A percentile compares a stretch with the other conserved stretches of the same genome.
Conservation (phyloP, 1,284 basidiomycete genomes). For the Ceratobasidium sp. region DNA sequence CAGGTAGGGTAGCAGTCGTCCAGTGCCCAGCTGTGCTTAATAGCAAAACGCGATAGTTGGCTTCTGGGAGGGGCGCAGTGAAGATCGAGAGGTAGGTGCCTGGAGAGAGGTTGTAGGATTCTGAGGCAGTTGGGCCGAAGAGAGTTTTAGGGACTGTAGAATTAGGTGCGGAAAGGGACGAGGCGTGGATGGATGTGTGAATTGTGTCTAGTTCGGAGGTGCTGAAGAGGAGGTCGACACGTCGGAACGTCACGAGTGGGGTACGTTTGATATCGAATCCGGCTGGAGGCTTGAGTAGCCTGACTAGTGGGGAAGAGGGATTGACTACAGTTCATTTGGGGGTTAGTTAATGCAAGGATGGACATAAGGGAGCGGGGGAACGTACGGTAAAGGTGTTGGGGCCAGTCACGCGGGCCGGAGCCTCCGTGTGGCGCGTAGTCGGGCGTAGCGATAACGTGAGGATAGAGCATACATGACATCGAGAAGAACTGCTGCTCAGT, state of each 20-base stretch:
- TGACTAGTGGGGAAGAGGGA: slow-evolving; percentile 62
- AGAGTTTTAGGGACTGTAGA: slow-evolving; percentile 50
- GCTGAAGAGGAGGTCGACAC: slow-evolving; percentile 68
- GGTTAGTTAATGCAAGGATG: neutral
- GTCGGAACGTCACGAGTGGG: slow-evolving; percentile 70
- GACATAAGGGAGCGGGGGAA: neutral
- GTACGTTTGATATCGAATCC: slow-evolving; percentile 66
- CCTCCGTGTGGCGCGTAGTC: slow-evolving; percentile 64
- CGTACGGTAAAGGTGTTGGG: slow-evolving; percentile 65
- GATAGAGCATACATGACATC: slow-evolving; percentile 69
- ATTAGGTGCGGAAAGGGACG: slow-evolving; percentile 47
- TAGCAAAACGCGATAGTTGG: slow-evolving; percentile 67
- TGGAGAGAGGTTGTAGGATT: slow-evolving; percentile 63
- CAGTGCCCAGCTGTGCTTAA: slow-evolving; percentile 73
- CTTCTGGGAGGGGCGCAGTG: slow-evolving; percentile 59
- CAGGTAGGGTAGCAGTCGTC: slow-evolving; percentile 66
- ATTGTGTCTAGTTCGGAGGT: slow-evolving; percentile 61
- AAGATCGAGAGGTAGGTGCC: slow-evolving; percentile 65
- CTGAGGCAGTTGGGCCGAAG: slow-evolving; percentile 62
- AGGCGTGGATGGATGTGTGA: slow-evolving; percentile 53
- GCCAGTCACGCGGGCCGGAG: slow-evolving; percentile 68
- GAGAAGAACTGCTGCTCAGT: slow-evolving; percentile 78
- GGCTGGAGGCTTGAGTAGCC: slow-evolving; percentile 58
- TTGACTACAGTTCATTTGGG: slow-evolving; percentile 52
- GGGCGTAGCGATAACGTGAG: slow-evolving; percentile 71